Evolutionary conservation across 2,329 filamentous ascomycete species (phyloP).

Genomic region (Pseudogymnoascus sp.): DNA sequence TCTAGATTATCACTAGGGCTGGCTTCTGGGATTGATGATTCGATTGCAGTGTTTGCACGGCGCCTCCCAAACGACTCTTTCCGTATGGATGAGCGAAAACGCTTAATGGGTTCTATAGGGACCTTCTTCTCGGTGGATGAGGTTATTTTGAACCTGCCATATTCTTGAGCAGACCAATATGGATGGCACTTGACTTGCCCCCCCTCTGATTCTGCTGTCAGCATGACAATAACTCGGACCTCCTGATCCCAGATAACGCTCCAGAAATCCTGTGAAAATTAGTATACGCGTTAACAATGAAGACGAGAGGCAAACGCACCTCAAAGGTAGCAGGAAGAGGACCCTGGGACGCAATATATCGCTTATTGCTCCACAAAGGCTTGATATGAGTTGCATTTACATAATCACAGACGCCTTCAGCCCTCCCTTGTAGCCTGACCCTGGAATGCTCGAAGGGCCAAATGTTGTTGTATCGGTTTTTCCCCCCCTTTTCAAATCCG

Average conservation of each 20-base stretch:
- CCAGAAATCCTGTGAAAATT: constrained; percentile 75
- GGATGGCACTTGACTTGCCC: constrained; percentile 91
- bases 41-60: constrained; percentile 47
- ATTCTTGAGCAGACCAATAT: constrained; percentile 78
- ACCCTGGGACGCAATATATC: constrained; percentile 92
- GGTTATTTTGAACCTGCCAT: constrained; percentile 68
- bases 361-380: constrained; percentile 73
- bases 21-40: constrained; percentile 29
- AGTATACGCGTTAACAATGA: constrained; percentile 9
- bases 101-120: constrained; percentile 55
- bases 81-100: constrained; percentile 32
- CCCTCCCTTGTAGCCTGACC: constrained; percentile 65
- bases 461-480: constrained; percentile 97
- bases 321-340: constrained; percentile 87
- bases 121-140: constrained; percentile 74
- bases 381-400: constrained; percentile 88
- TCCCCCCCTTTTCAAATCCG: constrained; percentile 86
- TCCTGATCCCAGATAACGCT: constrained; percentile 96
- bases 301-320: constrained; percentile 41
- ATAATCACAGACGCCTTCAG: constrained; percentile 72
- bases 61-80: constrained; percentile 35
- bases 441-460: constrained; percentile 91
- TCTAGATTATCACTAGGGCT: constrained; percentile 52
- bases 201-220: constrained; percentile 89
- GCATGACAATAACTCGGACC: constrained; percentile 87